These are phyloP conservation scores for Neltuma alba DNA, from an alignment of 306 rosid genomes.

Conservation along the genomic window DNA sequence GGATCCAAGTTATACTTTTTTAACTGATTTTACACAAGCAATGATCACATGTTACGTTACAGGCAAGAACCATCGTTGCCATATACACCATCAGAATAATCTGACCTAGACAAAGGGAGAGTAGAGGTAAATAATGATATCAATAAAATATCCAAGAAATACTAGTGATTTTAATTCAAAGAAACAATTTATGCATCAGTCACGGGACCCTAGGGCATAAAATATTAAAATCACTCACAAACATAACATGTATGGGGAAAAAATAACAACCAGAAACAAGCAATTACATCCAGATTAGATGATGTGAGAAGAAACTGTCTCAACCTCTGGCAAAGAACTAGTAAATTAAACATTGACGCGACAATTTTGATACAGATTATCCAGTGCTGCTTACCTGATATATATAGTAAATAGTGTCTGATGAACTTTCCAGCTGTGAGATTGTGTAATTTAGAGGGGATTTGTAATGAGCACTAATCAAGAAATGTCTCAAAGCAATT, in stretches of 20 bases:
- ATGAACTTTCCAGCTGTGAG: slow-evolving; percentile 72
- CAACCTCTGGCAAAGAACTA: slow-evolving; percentile 20
- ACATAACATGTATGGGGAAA: background rate
- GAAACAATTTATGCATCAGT: background rate
- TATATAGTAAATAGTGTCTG: slow-evolving; percentile 81
- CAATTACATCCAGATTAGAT: slow-evolving; percentile 8
- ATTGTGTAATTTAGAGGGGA: slow-evolving; percentile 86
- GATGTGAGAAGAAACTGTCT: background rate
- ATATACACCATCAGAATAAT: slow-evolving; percentile 10
- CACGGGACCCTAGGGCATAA: background rate
- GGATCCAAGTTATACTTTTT: background rate
- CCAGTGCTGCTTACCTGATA: slow-evolving; percentile 61
- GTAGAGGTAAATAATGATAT: background rate
- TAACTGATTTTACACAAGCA: background rate
- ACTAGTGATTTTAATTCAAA: slow-evolving; percentile 21
- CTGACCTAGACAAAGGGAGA: background rate
- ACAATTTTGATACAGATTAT: slow-evolving; percentile 31
- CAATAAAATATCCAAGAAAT: slow-evolving; percentile 1
- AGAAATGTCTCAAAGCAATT: slow-evolving; percentile 83
- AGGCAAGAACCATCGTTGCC: background rate
- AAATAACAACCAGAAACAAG: background rate
- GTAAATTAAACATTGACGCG: slow-evolving; percentile 14
- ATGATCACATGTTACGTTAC: background rate
- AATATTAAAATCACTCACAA: slow-evolving; percentile 5
- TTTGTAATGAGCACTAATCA: slow-evolving; percentile 78